A percentile compares a stretch with the other conserved stretches of the same genome.
phyloP scores from a whole-genome alignment of 768 basidiomycete genomes.

The Boletus barrowsii region DNA sequence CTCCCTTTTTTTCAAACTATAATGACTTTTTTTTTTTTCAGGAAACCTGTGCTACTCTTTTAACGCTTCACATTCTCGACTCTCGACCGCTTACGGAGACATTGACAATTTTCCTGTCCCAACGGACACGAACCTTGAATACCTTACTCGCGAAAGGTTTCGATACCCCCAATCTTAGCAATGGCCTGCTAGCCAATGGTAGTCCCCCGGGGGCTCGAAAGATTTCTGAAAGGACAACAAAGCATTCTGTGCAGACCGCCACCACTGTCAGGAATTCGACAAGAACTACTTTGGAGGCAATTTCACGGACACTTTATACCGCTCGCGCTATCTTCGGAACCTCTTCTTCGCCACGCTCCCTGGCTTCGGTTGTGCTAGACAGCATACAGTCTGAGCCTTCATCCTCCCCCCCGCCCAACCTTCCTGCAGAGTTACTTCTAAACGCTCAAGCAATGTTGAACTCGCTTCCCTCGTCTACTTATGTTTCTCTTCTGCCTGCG shows the following conservation, averaged over 20 bases:
- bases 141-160: constrained; percentile 37
- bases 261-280: constrained; percentile 54
- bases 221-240: neutral
- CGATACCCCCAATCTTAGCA: constrained; percentile 20
- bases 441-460: constrained; percentile 67
- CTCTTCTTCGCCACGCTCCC: constrained; percentile 34
- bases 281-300: constrained; percentile 48
- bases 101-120: constrained; percentile 63
- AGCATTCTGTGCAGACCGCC: constrained; percentile 30
- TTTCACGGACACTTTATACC: constrained; percentile 57
- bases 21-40: constrained; percentile 25
- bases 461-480: constrained; percentile 77
- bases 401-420: constrained; percentile 19
- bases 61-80: constrained; percentile 87
- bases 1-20: neutral
- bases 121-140: constrained; percentile 62
- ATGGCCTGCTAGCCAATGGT: constrained; percentile 39
- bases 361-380: constrained; percentile 56
- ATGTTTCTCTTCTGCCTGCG: constrained; percentile 72
- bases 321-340: constrained; percentile 58
- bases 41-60: constrained; percentile 73
- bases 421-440: constrained; percentile 55
- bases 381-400: constrained; percentile 56
- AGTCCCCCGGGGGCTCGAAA: constrained; percentile 23
- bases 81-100: constrained; percentile 76